Evolutionary conservation across 2,329 filamentous ascomycete genomes (phyloP).

Genomic region (Calonectria honghensis): DNA sequence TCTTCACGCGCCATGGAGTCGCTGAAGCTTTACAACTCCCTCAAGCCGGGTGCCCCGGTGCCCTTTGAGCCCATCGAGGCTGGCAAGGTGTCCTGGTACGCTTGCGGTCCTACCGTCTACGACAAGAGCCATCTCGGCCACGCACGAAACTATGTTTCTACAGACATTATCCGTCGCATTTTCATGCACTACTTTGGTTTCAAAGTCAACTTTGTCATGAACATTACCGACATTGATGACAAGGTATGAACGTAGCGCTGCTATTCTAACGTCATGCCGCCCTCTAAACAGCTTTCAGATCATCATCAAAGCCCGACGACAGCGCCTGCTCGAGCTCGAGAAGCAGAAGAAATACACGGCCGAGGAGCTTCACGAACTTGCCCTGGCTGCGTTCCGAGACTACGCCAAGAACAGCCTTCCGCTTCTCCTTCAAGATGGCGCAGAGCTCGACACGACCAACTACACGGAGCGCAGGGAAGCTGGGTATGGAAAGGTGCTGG

Average conservation of each 20-base stretch:
- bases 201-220: constrained; percentile 91
- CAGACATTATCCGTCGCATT: constrained; percentile 90
- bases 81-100: constrained; percentile 88
- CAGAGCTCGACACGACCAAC: constrained; percentile 68
- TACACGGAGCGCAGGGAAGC: constrained; percentile 70
- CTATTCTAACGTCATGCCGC: constrained; percentile 28
- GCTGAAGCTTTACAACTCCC: constrained; percentile 86
- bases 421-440: constrained; percentile 66
- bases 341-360: constrained; percentile 79
- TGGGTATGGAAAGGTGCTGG: constrained; percentile 72
- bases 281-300: constrained; percentile 63
- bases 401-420: constrained; percentile 75
- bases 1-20: constrained; percentile 68
- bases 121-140: constrained; percentile 89
- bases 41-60: constrained; percentile 82
- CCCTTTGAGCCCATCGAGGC: constrained; percentile 84
- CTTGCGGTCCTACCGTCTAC: constrained; percentile 91
- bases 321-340: constrained; percentile 86
- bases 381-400: constrained; percentile 71
- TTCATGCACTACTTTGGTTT: constrained; percentile 89
- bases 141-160: constrained; percentile 92
- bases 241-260: constrained; percentile 68
- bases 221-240: constrained; percentile 90
- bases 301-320: constrained; percentile 80
- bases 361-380: constrained; percentile 68